A percentile compares a stretch with the other conserved stretches of the same genome.
phyloP scores from a whole-genome alignment of 2,329 filamentous ascomycete species.

The Hawksworthiomyces lignivorus region DNA sequence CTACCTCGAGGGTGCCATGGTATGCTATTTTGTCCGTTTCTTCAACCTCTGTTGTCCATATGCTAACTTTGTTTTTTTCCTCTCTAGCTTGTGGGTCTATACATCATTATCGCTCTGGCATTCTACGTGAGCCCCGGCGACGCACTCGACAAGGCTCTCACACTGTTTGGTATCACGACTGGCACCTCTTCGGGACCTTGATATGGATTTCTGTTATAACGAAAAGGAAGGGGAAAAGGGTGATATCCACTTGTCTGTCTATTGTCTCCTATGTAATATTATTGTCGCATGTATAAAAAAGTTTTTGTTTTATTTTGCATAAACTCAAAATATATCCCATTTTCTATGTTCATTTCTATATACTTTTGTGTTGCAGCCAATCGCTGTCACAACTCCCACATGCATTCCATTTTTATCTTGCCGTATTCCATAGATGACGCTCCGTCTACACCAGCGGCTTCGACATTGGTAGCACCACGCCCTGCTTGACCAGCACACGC shows the following conservation, averaged over 20 bases:
- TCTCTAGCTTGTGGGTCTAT: slow-evolving; percentile 39
- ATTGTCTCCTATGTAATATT: slow-evolving; percentile 8
- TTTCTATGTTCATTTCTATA: not conserved
- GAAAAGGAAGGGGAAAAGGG: too few relatives aligned
- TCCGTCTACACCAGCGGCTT: slow-evolving; percentile 47
- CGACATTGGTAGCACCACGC: slow-evolving; percentile 78
- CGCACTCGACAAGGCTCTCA: slow-evolving; percentile 33
- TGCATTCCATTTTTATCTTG: not conserved
- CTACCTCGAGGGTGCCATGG: slow-evolving; percentile 75
- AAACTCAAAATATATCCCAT: not conserved
- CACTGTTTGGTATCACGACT: too few relatives aligned
- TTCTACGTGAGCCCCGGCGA: slow-evolving; percentile 49
- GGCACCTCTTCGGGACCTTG: too few relatives aligned
- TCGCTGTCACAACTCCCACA: too few relatives aligned
- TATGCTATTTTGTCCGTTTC: slow-evolving; percentile 22
- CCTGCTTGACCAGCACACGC: slow-evolving; percentile 82
- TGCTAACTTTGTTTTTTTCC: too few relatives aligned
- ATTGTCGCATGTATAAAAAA: too few relatives aligned
- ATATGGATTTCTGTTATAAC: too few relatives aligned
- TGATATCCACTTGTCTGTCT: too few relatives aligned
- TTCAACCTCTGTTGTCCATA: not conserved
- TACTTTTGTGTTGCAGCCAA: not conserved
- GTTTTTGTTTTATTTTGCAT: slow-evolving; percentile 1
- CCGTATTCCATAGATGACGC: too few relatives aligned
- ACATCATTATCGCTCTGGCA: slow-evolving; percentile 52